Conservation (phyloP, 2,329 filamentous ascomycete genomes). For the Madurella fahalii region DNA sequence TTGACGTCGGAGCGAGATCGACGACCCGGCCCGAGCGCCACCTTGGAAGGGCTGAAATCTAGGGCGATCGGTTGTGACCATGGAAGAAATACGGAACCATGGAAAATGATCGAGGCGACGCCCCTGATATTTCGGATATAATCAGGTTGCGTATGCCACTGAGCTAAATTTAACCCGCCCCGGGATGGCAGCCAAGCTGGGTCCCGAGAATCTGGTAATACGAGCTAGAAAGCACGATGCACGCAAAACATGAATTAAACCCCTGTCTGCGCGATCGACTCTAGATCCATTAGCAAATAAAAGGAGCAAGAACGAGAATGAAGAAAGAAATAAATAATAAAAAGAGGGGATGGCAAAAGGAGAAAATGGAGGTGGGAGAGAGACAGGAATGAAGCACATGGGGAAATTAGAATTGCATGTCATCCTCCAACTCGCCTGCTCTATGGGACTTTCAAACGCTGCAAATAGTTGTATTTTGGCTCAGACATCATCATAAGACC, state of each 20-base stretch:
- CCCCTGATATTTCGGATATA: background rate
- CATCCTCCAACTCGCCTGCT: too few species aligned
- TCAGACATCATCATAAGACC: too few species aligned
- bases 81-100: background rate
- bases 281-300: too few species aligned
- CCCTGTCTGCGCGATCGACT: background rate
- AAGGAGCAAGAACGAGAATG: too few species aligned
- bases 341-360: too few species aligned
- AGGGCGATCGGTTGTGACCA: slow-evolving; percentile 1
- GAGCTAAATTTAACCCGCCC: background rate
- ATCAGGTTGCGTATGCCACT: background rate
- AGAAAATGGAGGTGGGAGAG: too few species aligned
- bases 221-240: background rate
- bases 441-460: too few species aligned
- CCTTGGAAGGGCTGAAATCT: background rate
- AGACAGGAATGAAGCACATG: too few species aligned
- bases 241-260: background rate
- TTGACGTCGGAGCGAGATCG: background rate
- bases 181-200: background rate
- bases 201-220: background rate
- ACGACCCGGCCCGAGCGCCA: background rate
- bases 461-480: too few species aligned
- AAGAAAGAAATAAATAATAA: too few species aligned
- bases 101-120: too few species aligned
- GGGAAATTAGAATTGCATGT: too few species aligned